Percentiles rank a stretch among this genome's conserved stretches.
These are phyloP conservation scores for Taiwanofungus camphoratus DNA, from an alignment of 1,284 basidiomycete genomes.

Conservation along the genomic window DNA sequence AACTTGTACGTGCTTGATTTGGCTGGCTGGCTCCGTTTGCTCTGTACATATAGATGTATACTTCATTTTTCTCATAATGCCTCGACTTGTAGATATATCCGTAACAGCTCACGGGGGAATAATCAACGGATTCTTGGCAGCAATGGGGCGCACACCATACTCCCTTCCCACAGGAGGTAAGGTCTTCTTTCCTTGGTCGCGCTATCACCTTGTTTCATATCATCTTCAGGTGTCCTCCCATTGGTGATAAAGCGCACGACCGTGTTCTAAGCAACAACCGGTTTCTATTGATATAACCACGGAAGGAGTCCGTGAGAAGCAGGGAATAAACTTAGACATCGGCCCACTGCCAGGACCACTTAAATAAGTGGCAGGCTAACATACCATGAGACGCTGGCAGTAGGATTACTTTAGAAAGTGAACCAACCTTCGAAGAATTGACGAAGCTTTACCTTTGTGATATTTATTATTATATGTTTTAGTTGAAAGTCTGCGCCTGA, in stretches of 20 bases:
- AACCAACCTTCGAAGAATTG: background rate
- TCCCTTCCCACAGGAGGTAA: slow-evolving; percentile 56
- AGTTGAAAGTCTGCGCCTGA: background rate
- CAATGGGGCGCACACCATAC: slow-evolving; percentile 39
- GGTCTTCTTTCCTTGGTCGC: no score
- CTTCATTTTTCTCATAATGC: no score
- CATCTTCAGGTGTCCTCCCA: slow-evolving; percentile 1
- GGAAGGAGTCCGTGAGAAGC: no score
- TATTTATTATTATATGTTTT: background rate
- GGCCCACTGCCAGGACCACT: no score
- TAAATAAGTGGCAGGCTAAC: no score
- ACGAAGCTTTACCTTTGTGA: background rate
- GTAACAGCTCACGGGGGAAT: slow-evolving; percentile 61
- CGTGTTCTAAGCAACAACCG: no score
- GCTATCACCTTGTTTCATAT: no score
- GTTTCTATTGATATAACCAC: no score
- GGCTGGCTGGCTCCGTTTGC: background rate
- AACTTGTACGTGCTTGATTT: slow-evolving; percentile 39
- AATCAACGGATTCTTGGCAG: slow-evolving; percentile 47
- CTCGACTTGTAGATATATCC: slow-evolving; percentile 50
- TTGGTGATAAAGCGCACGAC: slow-evolving; percentile 1
- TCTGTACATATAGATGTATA: background rate
- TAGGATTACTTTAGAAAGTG: no score
- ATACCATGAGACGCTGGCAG: no score
- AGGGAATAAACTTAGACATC: no score